Evolutionary conservation across 1,284 basidiomycete genomes (phyloP).

Genomic region (Ganoderma sinense): DNA sequence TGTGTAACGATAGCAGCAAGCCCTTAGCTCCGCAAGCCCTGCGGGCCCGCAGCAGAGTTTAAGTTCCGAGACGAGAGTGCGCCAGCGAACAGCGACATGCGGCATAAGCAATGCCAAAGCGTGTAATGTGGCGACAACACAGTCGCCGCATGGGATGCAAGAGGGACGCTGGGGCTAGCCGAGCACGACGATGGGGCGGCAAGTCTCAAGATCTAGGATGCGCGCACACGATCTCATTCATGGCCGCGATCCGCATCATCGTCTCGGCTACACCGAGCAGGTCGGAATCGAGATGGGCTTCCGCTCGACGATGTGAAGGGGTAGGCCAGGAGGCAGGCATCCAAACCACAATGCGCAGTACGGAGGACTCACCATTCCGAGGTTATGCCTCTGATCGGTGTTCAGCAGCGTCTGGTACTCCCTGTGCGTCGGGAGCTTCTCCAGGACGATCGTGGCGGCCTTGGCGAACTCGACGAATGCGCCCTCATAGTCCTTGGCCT

Average conservation of each 20-base stretch:
- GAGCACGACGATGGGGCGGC: not conserved
- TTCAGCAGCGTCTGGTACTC: constrained; percentile 57
- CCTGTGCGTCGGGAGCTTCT: constrained; percentile 64
- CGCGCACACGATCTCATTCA: constrained; percentile 10
- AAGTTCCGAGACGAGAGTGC: not conserved
- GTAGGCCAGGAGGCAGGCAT: not conserved
- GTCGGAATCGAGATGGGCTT: not conserved
- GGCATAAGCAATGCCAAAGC: not conserved
- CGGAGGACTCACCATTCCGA: constrained; percentile 55
- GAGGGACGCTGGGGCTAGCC: not conserved
- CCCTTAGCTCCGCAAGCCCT: not conserved
- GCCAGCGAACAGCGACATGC: not conserved
- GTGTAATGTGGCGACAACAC: not conserved
- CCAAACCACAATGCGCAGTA: not conserved
- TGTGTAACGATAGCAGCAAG: not conserved
- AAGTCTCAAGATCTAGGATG: not conserved
- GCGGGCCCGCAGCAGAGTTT: not conserved
- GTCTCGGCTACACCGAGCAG: constrained; percentile 1
- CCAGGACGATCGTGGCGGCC: constrained; percentile 69
- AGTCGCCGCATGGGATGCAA: not conserved
- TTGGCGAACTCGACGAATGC: constrained; percentile 67
- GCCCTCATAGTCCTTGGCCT: constrained; percentile 58
- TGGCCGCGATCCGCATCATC: constrained; percentile 4
- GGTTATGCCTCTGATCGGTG: constrained; percentile 56
- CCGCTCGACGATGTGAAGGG: not conserved